Conservation (phyloP, 2,329 filamentous ascomycete species). For the Colletotrichum cuscutae region DNA sequence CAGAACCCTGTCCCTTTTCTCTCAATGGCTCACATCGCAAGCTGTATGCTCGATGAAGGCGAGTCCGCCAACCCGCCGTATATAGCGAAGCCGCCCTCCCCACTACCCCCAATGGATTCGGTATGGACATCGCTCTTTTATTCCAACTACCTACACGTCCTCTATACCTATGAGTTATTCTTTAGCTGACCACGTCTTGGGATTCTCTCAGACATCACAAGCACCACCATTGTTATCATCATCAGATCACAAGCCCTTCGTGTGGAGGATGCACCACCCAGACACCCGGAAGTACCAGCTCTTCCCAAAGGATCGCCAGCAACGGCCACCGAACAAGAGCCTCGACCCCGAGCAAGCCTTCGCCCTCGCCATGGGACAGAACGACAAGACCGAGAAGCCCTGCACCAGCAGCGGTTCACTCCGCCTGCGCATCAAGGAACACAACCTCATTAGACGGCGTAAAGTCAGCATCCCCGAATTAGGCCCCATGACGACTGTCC, state of each 20-base stretch:
- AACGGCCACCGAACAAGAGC: slow-evolving; percentile 53
- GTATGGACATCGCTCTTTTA: slow-evolving; percentile 47
- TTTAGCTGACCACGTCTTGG: slow-evolving; percentile 30
- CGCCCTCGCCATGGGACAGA: slow-evolving; percentile 53
- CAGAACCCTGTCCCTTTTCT: slow-evolving; percentile 33
- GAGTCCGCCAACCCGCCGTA: slow-evolving; percentile 52
- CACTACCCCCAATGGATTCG: slow-evolving; percentile 55
- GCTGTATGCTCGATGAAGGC: slow-evolving; percentile 64
- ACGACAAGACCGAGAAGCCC: slow-evolving; percentile 53
- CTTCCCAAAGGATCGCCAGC: slow-evolving; percentile 65
- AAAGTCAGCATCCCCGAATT: slow-evolving; percentile 74
- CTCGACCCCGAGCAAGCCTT: slow-evolving; percentile 62
- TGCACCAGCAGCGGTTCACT: slow-evolving; percentile 51
- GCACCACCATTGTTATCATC: slow-evolving; percentile 35
- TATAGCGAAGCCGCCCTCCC: slow-evolving; percentile 62
- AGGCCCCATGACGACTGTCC: slow-evolving; percentile 75
- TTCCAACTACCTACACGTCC: slow-evolving; percentile 15
- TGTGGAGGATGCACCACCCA: slow-evolving; percentile 69
- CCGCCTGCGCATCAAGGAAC: slow-evolving; percentile 66
- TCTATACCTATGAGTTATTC: slow-evolving; percentile 32
- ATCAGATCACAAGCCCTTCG: slow-evolving; percentile 59
- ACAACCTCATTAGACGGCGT: slow-evolving; percentile 65
- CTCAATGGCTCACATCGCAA: slow-evolving; percentile 71
- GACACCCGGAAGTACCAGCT: slow-evolving; percentile 69
- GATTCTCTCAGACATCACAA: slow-evolving; percentile 34